phyloP scores from a whole-genome alignment of 352 stramenopile genomes.

The Phytopythium chamaehyphon region DNA sequence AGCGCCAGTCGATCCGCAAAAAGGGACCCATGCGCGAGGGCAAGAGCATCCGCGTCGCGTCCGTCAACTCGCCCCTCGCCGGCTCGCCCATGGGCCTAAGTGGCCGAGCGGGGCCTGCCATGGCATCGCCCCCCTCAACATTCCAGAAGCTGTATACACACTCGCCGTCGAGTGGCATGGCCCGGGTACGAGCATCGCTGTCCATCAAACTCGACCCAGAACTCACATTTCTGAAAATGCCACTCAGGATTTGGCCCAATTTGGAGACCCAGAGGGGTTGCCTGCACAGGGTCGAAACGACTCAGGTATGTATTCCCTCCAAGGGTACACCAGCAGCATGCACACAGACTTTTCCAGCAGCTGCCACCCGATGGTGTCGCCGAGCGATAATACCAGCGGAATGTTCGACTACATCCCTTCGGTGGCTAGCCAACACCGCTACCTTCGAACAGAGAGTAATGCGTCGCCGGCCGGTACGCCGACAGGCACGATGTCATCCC shows the following conservation, averaged over 20 bases:
- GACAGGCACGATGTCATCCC: conserved; percentile 8
- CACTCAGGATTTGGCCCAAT: no score
- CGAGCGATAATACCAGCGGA: background rate
- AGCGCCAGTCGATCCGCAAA: conserved; percentile 84
- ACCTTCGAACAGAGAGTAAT: conserved; percentile 3
- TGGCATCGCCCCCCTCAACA: conserved; percentile 25
- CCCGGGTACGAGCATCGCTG: conserved; percentile 16
- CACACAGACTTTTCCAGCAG: conserved; percentile 8
- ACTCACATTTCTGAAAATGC: no score
- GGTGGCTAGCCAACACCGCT: conserved; percentile 29
- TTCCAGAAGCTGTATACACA: conserved; percentile 64
- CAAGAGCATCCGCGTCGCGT: conserved; percentile 76
- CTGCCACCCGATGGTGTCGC: conserved; percentile 2
- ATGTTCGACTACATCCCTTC: conserved; percentile 47
- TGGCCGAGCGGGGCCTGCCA: background rate
- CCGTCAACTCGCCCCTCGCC: conserved; percentile 39
- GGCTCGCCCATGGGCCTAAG: conserved; percentile 9
- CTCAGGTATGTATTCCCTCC: conserved; percentile 31
- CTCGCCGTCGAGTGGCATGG: conserved; percentile 19
- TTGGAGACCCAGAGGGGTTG: conserved; percentile 11
- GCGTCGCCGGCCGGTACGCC: conserved; percentile 2
- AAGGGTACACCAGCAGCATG: conserved; percentile 1
- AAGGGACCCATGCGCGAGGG: conserved; percentile 77
- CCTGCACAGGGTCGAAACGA: conserved; percentile 18
- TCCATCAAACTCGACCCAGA: no score